Percentiles rank a stretch among this genome's conserved stretches.
These are phyloP conservation scores for Talaromyces sp. DNA, from an alignment of 2,329 filamentous ascomycete genomes.

Conservation along the genomic window DNA sequence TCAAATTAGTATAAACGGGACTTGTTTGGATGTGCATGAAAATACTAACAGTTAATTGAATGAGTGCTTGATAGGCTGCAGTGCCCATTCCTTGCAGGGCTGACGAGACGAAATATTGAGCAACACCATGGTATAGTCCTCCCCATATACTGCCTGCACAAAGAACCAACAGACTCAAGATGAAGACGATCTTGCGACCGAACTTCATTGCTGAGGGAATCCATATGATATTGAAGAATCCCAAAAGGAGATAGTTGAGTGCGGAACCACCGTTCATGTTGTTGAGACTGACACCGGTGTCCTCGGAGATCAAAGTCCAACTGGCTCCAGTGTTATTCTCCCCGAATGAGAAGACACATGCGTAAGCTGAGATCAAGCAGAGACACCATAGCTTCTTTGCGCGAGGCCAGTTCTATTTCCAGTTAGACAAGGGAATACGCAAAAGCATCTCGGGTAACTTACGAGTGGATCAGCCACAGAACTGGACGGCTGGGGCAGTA, in stretches of 20 bases:
- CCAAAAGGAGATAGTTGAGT: slow-evolving; percentile 45
- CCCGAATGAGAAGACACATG: slow-evolving; percentile 45
- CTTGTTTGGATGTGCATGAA: too few species aligned
- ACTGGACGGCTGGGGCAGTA: slow-evolving; percentile 36
- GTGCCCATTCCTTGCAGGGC: slow-evolving; percentile 39
- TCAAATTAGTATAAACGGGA: background rate
- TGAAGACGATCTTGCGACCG: slow-evolving; percentile 39
- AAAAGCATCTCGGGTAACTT: background rate
- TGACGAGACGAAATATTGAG: slow-evolving; percentile 35
- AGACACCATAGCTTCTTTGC: slow-evolving; percentile 46
- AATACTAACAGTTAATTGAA: slow-evolving; percentile 39
- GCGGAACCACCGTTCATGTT: slow-evolving; percentile 48
- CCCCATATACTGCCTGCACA: slow-evolving; percentile 36
- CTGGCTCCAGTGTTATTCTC: slow-evolving; percentile 48
- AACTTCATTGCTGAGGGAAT: slow-evolving; percentile 37
- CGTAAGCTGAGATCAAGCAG: slow-evolving; percentile 44
- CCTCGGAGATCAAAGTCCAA: slow-evolving; percentile 45
- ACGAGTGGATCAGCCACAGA: slow-evolving; percentile 36
- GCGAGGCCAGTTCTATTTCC: slow-evolving; percentile 35
- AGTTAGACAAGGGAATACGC: background rate
- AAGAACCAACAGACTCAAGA: slow-evolving; percentile 37
- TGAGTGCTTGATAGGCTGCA: slow-evolving; percentile 42
- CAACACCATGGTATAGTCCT: slow-evolving; percentile 27
- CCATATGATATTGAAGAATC: slow-evolving; percentile 47
- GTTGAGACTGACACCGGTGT: slow-evolving; percentile 42